Base-by-base conservation (phyloP, 2,329 filamentous ascomycete species). In the Penicillium sp. region DNA sequence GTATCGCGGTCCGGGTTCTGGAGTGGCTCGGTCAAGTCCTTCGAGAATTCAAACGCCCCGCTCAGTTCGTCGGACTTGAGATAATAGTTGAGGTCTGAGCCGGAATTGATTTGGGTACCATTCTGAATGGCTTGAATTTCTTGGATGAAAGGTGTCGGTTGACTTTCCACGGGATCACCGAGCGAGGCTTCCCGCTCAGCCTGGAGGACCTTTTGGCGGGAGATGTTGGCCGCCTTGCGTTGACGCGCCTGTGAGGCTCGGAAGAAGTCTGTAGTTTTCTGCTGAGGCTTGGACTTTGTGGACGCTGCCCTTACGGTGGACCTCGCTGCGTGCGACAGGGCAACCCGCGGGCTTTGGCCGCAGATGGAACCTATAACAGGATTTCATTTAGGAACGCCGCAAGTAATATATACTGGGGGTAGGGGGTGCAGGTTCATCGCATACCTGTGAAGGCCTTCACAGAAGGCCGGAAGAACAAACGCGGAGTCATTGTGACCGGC, bases 121-220 rank as follows among this genome's bases (percentile, higher is more conserved):
- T 48, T 54, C 42, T 62, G 61, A n/a, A 58, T 54, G 3, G 56
- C 51, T 49, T 69, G 62, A 48, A 71, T 59, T 46, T 69, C 62
- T 77, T 82, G 52, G 75, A 96, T 78, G 69, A 96, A 97, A 26
- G 92, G 84, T 14, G 94, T 97, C 33, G 83, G 75, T 55, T 87
- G 81, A 68, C 93, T 94, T 65, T 87, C 83, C 60, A 99, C 80
- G 1, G 92, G 90, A 72, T 95, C 85, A 47, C 93, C 93, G 61
- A 88, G 80, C 42, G 81, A 81, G 43, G 81, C 81, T 54, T 84
- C 80, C 55, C 90, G 86, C 69, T 87, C 79, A 60, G 84, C 77
- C 56, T 85, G 74, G 51, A 97, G 82, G 59, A 86, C 85, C 58
- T 84, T 81, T 67, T 88, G 91, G 48, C 91, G 86, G 67, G 88